phyloP scores from a whole-genome alignment of 1,284 basidiomycete species.

The Apiotrichum laibachii region DNA sequence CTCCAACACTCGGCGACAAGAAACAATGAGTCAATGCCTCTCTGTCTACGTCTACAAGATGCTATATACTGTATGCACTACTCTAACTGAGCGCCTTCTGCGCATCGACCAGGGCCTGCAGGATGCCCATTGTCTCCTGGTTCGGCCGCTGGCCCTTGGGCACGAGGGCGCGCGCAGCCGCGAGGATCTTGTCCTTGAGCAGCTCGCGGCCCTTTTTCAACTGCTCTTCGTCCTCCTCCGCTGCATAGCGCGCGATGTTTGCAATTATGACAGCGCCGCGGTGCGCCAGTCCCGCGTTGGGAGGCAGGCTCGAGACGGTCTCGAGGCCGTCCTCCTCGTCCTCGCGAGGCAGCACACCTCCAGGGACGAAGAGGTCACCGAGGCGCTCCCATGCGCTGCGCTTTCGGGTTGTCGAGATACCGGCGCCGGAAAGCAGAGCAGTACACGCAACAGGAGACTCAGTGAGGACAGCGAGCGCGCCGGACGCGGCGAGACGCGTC shows the following conservation, averaged over 20 bases:
- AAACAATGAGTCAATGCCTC: too few relatives aligned
- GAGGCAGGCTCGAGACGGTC: conserved; percentile 30
- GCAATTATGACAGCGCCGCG: conserved; percentile 68
- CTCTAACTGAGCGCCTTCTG: neutral
- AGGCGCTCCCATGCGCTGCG: conserved; percentile 63
- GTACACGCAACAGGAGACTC: conserved; percentile 61
- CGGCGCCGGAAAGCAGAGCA: conserved; percentile 53
- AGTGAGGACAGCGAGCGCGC: conserved; percentile 76
- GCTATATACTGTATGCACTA: too few relatives aligned
- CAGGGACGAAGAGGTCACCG: conserved; percentile 57
- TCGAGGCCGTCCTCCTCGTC: conserved; percentile 40
- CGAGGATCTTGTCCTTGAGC: conserved; percentile 3
- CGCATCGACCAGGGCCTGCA: conserved; percentile 1
- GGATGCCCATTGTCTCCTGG: neutral
- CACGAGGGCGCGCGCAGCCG: conserved; percentile 4
- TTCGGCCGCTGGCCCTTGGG: neutral
- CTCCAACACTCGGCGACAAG: neutral
- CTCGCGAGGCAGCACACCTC: conserved; percentile 7
- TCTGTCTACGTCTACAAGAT: too few relatives aligned
- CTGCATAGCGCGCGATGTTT: conserved; percentile 58
- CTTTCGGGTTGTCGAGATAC: conserved; percentile 36
- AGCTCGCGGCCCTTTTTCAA: neutral
- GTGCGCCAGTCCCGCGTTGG: conserved; percentile 61
- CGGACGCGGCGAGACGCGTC: conserved; percentile 79
- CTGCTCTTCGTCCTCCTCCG: conserved; percentile 5